A percentile compares a stretch with the other conserved stretches of the same genome.
Evolutionary conservation across 208 protist genomes (phyloP).

Genomic region (Trypanosoma congolense): DNA sequence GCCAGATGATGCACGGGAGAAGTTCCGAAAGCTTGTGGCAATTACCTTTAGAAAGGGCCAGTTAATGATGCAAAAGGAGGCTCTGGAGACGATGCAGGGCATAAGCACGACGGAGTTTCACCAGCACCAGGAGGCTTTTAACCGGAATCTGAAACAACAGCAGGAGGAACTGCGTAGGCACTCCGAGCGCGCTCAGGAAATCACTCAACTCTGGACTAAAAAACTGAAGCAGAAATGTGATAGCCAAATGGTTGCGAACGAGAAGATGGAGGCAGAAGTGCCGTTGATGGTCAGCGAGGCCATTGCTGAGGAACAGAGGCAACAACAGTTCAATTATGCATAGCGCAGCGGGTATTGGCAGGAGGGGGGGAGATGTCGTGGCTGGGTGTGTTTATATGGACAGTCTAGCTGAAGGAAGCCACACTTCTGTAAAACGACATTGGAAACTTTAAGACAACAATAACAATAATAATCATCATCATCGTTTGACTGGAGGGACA

Average conservation of each 20-base stretch:
- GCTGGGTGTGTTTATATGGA: too few relatives aligned
- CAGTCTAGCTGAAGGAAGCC: too few relatives aligned
- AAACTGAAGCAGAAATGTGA: constrained; percentile 47
- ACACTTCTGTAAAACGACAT: too few relatives aligned
- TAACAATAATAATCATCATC: too few relatives aligned
- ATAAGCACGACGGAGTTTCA: constrained; percentile 43
- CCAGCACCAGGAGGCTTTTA: constrained; percentile 37
- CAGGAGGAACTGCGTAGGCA: constrained; percentile 37
- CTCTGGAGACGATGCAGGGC: constrained; percentile 47
- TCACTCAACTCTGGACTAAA: constrained; percentile 41
- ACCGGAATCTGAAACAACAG: constrained; percentile 29
- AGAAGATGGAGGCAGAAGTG: constrained; percentile 64
- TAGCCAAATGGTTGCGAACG: constrained; percentile 53
- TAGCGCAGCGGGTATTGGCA: not conserved
- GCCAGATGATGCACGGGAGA: constrained; percentile 41
- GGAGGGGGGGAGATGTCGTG: too few relatives aligned
- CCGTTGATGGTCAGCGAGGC: constrained; percentile 65
- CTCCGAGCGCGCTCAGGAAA: constrained; percentile 30
- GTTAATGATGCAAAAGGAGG: constrained; percentile 73
- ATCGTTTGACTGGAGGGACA: too few relatives aligned
- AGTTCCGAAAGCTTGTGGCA: constrained; percentile 31
- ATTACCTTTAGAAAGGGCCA: constrained; percentile 49
- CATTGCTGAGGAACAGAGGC: constrained; percentile 59
- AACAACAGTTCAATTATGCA: constrained; percentile 23
- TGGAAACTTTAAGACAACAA: too few relatives aligned